A percentile compares a stretch with the other conserved stretches of the same genome.
These are phyloP conservation scores for Schoenoplectus triqueter DNA, from an alignment of 202 grass and related monocot species.

Conservation along the genomic window DNA sequence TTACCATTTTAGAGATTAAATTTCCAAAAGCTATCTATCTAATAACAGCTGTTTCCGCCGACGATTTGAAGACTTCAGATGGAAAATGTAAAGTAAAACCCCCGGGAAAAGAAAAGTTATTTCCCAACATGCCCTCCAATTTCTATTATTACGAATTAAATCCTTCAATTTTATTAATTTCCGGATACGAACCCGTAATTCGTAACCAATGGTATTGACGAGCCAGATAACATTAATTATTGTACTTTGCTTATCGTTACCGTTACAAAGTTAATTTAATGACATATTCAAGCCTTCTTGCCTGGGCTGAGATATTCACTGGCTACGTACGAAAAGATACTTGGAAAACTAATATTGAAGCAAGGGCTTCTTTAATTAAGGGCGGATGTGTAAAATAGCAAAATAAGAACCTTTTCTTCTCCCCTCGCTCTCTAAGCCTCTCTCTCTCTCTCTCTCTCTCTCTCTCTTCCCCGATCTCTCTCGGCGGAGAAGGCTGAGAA, in stretches of 20 bases:
- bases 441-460: not conserved
- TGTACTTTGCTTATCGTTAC: conserved; percentile 25
- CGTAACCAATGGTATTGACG: too few relatives aligned
- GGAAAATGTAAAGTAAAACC: conserved; percentile 13
- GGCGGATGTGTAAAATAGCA: conserved; percentile 22
- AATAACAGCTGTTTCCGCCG: conserved; percentile 36
- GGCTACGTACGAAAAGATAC: not conserved
- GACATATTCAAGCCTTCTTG: not conserved
- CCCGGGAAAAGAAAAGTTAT: not conserved
- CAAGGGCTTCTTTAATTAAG: not conserved
- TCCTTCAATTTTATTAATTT: conserved; percentile 4
- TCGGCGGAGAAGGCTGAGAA: conserved; percentile 49
- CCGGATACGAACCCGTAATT: too few relatives aligned
- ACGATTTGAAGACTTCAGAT: not conserved
- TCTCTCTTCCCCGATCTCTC: conserved; percentile 37
- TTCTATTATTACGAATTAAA: not conserved
- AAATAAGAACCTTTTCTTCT: conserved; percentile 6
- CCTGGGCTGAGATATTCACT: not conserved
- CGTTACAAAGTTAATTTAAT: conserved; percentile 24
- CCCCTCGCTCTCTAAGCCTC: not conserved
- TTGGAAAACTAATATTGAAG: conserved; percentile 26
- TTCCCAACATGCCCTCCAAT: not conserved
- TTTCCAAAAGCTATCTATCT: not conserved
- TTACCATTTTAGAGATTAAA: not conserved
- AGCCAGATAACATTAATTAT: not conserved